Base-by-base conservation (phyloP, 164 flowering plant species). In the Euptelea pleiosperma region DNA sequence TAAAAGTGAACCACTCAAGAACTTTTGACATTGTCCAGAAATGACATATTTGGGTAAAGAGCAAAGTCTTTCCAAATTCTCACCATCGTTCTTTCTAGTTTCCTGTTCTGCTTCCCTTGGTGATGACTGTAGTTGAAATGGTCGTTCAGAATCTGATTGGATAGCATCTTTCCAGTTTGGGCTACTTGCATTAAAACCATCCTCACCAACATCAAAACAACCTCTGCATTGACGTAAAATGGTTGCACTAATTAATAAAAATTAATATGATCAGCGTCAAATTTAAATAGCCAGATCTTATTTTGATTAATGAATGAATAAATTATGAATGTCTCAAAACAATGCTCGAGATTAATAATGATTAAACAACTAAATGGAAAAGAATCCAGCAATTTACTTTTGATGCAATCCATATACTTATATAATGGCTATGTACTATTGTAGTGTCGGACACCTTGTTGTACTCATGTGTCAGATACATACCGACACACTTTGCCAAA, bases 161-260 rank as follows among this genome's bases (percentile, higher is more conserved):
- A 19, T 19, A 52, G 48, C 55, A 52, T 65, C 79, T 70, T 76
- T 77, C 65, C 63, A 64, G 56, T 22, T 58, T 47, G 84, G 82
- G 69, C 79, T 78, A 62, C 55, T 71, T 29, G 70, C 73, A 64
- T 41, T 72, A 19, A 34, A 65, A 57, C 85, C 91, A 67, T 86
- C 89, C 56, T 88, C 95, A 57, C 75, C 65, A 50, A 86, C 74
- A 81, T 86, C 94, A 74, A 86, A 86, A 76, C 71, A 84, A 52
- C 81, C 87, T 69, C 94, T 86, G 81, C 70, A 68, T 28, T 34
- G 39, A 68, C 29, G n/a, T 31, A 52, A 62, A 41, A 35, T 10
- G 21, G 24, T 50, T 37, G 25, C 9, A 37, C 29, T 9, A 28
- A 41, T 18, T 14, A 46, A 55, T 11, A 29, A 11, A 25, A 28